These are phyloP conservation scores for Astrocystis sublimbata DNA, from an alignment of 495 filamentous ascomycete genomes.

Conservation along the genomic window DNA sequence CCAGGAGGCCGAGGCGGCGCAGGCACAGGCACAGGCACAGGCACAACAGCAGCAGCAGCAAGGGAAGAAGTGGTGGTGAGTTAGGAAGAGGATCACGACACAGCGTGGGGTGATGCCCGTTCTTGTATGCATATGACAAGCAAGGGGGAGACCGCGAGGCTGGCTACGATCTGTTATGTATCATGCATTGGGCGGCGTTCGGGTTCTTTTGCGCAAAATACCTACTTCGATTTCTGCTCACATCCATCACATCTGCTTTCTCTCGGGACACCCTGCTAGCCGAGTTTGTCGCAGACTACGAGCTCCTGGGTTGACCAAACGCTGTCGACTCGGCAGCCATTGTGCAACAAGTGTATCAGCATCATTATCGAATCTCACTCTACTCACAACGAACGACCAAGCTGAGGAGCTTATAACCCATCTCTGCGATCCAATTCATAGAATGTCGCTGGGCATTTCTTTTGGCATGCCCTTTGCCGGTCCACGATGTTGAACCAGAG, in stretches of 20 bases:
- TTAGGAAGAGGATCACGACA: background rate
- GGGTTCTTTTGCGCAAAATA: constrained; percentile 11
- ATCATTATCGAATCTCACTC: too few relatives aligned
- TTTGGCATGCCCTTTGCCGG: too few relatives aligned
- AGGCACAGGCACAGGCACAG: too few relatives aligned
- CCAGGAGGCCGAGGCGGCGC: constrained; percentile 30
- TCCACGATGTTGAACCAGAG: too few relatives aligned
- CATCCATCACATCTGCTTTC: background rate
- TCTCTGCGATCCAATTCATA: too few relatives aligned
- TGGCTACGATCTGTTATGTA: background rate
- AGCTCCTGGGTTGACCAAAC: too few relatives aligned
- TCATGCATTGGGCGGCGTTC: constrained; percentile 22
- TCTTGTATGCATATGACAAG: background rate
- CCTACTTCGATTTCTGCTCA: constrained; percentile 2
- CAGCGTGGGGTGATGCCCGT: background rate
- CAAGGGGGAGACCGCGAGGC: background rate
- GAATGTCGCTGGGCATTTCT: too few relatives aligned
- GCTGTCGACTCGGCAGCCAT: too few relatives aligned
- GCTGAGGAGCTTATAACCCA: too few relatives aligned
- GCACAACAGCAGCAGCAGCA: constrained; percentile 18
- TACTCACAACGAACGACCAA: too few relatives aligned
- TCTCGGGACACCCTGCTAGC: background rate
- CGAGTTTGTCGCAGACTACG: background rate
- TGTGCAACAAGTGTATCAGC: too few relatives aligned
- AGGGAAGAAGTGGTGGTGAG: background rate